Base-by-base conservation (phyloP, 768 basidiomycete genomes). In the Suillus occidentalis region DNA sequence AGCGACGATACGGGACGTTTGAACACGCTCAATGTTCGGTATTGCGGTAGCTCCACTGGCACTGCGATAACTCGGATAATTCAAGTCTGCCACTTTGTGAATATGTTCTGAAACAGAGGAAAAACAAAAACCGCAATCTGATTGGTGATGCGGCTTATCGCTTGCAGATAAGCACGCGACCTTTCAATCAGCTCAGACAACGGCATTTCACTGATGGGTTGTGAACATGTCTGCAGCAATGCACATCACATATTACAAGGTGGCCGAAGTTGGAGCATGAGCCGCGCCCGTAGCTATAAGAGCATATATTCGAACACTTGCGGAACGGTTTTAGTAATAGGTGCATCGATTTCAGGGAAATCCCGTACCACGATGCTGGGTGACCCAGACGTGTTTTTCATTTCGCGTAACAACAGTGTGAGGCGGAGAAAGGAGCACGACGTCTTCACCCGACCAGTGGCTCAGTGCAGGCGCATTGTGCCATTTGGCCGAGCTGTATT, bases 371-470 rank as follows among this genome's bases (percentile, higher is more conserved):
- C 40, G 58, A 42, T 42, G 58, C 25, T 20, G 39, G 25, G 42
- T 31, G 22, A 42, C 58, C 3, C 28, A 42, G 25, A 59, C 58
- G 25, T 59, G 58, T 43, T 59, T 58, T 59, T 42, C 25, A 59
- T 59, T 59, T 59, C 40, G 28, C 40, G 12, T 28, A 59, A 20
- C 18, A 18, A 39, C 31, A 42, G 42, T 28, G 40, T 28, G 36
- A 20, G 39, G 37, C 18, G 31, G 22, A 28, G 39, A 14, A 40
- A 8, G 25, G 39, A 31, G 7, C 12, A 43, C 13, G 20, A 55
- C 20, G 16, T 42, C 28, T 59, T 59, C 40, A 42, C 58, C 58
- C 58, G 58, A 59, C 40, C 8, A 50, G 58, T 59, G 18, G 39
- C 25, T 40, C 9, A 12, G 18, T 12, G 18, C 6, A 59, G 31